These are phyloP conservation scores for Neoboletus brunneissimus DNA, from an alignment of 768 basidiomycete species.

Conservation along the genomic window DNA sequence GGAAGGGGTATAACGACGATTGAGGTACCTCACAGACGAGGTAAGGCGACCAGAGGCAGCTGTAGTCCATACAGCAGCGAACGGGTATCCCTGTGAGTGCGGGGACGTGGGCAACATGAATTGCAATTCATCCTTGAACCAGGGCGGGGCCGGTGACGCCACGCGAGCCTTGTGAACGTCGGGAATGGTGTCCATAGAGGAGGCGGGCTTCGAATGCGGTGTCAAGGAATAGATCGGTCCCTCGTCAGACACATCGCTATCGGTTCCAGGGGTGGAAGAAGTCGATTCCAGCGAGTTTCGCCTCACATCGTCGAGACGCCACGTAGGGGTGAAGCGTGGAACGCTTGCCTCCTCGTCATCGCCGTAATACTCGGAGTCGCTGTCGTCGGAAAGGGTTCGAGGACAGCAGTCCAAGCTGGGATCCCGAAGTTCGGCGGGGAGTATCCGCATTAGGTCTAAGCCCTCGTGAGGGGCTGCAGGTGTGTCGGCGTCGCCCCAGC, in stretches of 20 bases:
- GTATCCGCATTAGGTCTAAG: conserved; percentile 11
- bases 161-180: background rate
- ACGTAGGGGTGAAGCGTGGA: background rate
- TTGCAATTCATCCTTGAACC: background rate
- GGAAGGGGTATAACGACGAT: background rate
- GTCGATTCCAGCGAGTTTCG: background rate
- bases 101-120: background rate
- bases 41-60: background rate
- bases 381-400: conserved; percentile 2
- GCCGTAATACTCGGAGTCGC: background rate
- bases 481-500: background rate
- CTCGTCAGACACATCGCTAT: conserved; percentile 2
- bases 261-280: background rate
- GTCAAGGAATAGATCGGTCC: conserved; percentile 5
- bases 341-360: background rate
- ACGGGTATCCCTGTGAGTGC: conserved; percentile 1
- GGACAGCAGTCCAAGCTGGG: conserved; percentile 6
- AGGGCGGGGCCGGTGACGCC: background rate
- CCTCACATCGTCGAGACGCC: background rate
- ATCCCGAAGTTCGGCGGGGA: conserved; percentile 16
- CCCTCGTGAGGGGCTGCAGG: background rate
- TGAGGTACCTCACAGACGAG: background rate
- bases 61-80: background rate
- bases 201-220: background rate
- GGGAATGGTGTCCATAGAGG: background rate